phyloP scores from a whole-genome alignment of 139 green algal species.

The Chlamydomonas sphaeroides region DNA sequence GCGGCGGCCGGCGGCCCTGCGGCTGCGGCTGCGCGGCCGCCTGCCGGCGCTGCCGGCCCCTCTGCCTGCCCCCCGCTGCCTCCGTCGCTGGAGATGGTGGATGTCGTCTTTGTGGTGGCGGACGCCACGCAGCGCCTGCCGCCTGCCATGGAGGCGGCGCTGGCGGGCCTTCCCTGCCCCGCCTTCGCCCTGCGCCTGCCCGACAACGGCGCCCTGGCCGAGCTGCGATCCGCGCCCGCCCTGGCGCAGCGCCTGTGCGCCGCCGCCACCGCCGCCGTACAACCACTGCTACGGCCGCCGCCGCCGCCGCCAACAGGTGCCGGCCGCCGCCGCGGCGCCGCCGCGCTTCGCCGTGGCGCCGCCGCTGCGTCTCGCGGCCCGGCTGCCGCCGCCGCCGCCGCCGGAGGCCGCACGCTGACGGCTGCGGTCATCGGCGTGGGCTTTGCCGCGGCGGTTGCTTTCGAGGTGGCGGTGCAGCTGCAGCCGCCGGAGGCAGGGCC shows the following conservation, averaged over 20 bases:
- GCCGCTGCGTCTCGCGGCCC: neutral
- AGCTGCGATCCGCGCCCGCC: constrained; percentile 18
- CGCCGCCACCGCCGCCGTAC: neutral
- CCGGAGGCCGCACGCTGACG: neutral
- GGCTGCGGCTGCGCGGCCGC: neutral
- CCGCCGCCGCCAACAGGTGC: neutral
- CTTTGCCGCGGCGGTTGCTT: constrained; percentile 67
- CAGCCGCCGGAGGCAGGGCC: neutral
- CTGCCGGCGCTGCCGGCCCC: neutral
- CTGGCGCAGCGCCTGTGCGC: neutral
- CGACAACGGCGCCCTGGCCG: neutral
- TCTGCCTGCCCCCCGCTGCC: neutral
- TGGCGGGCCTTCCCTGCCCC: constrained; percentile 31
- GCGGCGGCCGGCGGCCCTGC: neutral
- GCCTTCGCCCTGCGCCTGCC: constrained; percentile 42
- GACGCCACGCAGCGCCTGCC: constrained; percentile 43
- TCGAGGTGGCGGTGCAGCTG: constrained; percentile 78
- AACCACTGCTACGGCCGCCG: neutral
- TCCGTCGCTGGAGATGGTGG: neutral
- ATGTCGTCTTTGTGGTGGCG: constrained; percentile 17
- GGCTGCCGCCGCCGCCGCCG: neutral
- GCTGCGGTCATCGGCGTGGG: constrained; percentile 69
- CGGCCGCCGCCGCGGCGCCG: neutral
- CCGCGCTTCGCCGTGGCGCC: neutral
- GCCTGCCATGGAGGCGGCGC: constrained; percentile 32